These are phyloP conservation scores for Ophiostoma pallidulum DNA, from an alignment of 2,329 filamentous ascomycete species.

Conservation along the genomic window DNA sequence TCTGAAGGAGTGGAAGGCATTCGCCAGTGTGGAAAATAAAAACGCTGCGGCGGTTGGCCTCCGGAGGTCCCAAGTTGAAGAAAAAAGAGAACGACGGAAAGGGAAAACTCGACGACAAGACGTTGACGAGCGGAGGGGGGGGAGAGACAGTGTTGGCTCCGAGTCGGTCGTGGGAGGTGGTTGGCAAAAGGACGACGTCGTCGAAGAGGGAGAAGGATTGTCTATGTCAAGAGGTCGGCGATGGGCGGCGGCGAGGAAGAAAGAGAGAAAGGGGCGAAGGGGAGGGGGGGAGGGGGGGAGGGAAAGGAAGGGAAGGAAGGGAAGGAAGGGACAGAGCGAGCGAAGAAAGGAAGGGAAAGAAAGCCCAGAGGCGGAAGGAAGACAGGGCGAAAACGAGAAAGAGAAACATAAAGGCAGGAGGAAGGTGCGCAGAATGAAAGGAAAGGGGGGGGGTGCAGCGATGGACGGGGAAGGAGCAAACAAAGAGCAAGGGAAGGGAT, in stretches of 20 bases:
- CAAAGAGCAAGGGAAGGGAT: neutral
- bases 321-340: neutral
- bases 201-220: slow-evolving; percentile 17
- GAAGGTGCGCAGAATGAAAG: neutral
- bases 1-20: slow-evolving; percentile 11
- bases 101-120: too few species aligned
- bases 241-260: slow-evolving; percentile 15
- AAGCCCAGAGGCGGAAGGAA: neutral
- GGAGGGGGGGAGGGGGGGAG: neutral
- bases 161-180: slow-evolving; percentile 21
- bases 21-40: too few species aligned
- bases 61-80: slow-evolving; percentile 18
- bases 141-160: slow-evolving; percentile 17
- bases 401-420: slow-evolving; percentile 3
- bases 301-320: neutral
- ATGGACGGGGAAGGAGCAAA: neutral
- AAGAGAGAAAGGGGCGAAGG: neutral
- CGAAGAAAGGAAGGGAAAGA: neutral
- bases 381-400: neutral
- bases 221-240: slow-evolving; percentile 22
- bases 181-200: slow-evolving; percentile 19
- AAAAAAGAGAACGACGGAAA: neutral
- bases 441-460: slow-evolving; percentile 1
- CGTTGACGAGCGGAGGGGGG: neutral
- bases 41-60: slow-evolving; percentile 18